Evolutionary conservation across 1,139 yeast genomes (phyloP).

Genomic region (Pichia sp.): DNA sequence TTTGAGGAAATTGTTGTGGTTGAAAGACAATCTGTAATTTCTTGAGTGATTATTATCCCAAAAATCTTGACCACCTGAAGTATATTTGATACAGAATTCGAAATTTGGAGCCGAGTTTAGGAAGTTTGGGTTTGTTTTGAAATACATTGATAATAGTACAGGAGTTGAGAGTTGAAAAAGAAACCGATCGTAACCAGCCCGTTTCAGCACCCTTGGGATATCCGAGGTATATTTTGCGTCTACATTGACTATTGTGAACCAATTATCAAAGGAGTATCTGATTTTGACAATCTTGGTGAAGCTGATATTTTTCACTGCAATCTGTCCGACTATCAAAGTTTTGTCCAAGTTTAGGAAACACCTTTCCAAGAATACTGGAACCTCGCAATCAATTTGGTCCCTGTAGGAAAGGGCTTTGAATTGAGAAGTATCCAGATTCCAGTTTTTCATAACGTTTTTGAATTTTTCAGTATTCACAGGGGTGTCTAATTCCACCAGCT

Average conservation of each 20-base stretch:
- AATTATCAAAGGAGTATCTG: constrained; percentile 65
- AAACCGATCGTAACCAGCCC: constrained; percentile 53
- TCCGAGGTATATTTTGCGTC: constrained; percentile 63
- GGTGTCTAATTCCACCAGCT: constrained; percentile 22
- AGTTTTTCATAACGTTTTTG: constrained; percentile 32
- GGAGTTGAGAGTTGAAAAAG: constrained; percentile 50
- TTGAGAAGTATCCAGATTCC: constrained; percentile 44
- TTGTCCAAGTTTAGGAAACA: constrained; percentile 58
- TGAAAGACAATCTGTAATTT: constrained; percentile 56
- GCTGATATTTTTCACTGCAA: constrained; percentile 68
- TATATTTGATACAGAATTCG: constrained; percentile 58
- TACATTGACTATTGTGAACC: constrained; percentile 70
- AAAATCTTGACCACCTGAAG: constrained; percentile 45
- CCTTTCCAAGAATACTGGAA: constrained; percentile 62
- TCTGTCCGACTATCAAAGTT: constrained; percentile 56
- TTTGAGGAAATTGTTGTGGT: constrained; percentile 22
- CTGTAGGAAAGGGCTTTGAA: constrained; percentile 34
- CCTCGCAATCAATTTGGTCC: constrained; percentile 38
- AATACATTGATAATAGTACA: constrained; percentile 25
- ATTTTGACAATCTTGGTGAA: constrained; percentile 59
- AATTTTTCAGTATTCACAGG: constrained; percentile 17
- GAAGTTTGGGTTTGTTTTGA: constrained; percentile 16
- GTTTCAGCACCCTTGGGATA: constrained; percentile 47
- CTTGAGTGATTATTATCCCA: constrained; percentile 72
- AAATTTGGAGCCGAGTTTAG: constrained; percentile 31